phyloP scores from a whole-genome alignment of 1,284 basidiomycete species.

The Apiotrichum laibachii region DNA sequence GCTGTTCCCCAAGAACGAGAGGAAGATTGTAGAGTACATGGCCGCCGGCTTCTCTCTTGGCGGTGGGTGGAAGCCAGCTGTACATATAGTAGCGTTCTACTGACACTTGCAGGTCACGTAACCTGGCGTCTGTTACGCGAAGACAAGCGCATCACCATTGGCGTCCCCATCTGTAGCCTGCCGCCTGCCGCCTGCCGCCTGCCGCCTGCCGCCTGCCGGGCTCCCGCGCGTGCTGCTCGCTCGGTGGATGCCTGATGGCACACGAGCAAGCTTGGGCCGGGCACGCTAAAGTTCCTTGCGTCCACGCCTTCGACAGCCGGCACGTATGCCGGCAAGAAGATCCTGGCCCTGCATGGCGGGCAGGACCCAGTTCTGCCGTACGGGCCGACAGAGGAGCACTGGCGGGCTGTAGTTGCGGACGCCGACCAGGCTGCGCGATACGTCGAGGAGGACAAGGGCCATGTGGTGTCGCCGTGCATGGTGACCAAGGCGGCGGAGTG shows the following conservation, averaged over 20 bases:
- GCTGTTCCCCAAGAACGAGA: constrained; percentile 70
- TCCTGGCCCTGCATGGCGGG: constrained; percentile 63
- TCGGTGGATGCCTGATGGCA: neutral
- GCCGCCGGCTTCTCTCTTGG: constrained; percentile 56
- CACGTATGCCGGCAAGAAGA: constrained; percentile 63
- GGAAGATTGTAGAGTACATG: constrained; percentile 65
- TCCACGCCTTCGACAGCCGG: neutral
- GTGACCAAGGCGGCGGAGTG: constrained; percentile 43
- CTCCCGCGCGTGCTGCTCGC: constrained; percentile 3
- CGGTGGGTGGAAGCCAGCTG: constrained; percentile 27
- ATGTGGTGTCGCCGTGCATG: constrained; percentile 49
- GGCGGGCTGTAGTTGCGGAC: constrained; percentile 53
- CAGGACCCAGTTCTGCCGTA: constrained; percentile 46
- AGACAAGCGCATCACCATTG: constrained; percentile 32
- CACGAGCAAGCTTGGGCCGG: neutral
- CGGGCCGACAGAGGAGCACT: constrained; percentile 18
- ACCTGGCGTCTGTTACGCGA: constrained; percentile 16
- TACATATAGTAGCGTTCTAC: neutral
- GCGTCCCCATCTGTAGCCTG: constrained; percentile 16
- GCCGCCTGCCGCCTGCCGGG: constrained; percentile 10
- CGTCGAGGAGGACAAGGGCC: constrained; percentile 46
- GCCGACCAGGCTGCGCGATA: constrained; percentile 30
- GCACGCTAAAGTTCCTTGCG: neutral
- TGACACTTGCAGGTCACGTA: constrained; percentile 8
- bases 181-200: constrained; percentile 11